Base-by-base conservation (phyloP, 768 basidiomycete species). In the Leucosporidium scottii region DNA sequence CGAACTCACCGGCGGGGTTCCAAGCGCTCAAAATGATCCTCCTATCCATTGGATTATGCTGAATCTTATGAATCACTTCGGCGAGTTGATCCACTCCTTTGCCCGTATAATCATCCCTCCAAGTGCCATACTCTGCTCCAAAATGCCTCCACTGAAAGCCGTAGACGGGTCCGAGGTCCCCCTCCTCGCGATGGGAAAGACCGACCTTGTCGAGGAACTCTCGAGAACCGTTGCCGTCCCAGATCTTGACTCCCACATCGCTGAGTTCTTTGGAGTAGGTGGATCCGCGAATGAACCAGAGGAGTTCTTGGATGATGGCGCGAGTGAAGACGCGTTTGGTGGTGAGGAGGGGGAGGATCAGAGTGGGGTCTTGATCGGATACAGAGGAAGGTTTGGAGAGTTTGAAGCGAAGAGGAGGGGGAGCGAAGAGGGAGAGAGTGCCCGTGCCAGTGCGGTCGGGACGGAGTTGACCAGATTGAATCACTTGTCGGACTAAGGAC, bases 161-260 rank as follows among this genome's bases (percentile, higher is more conserved):
- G 76, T 99, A 99, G 0, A 99, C 91, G 0, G 94, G 94, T 0
- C 96, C 96, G 6, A 99, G 79, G 77, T 99, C 96, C 7, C 94
- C 94, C 76, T 91, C 89, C 9, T 89, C 81, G 36, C 92, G 82
- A 76, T 93, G 87, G 0, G 83, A 83, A n/a, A 98, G 78, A 4
- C 96, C 94, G 25, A 90, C 82, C 65, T 83, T 83, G 75, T 92
- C 90, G 34, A 98, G 79, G 75, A 94, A 98, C 72, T 85, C 88
- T 69, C 87, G 85, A 3, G 88, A 88, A 12, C 91, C 93, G 71
- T 99, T 98, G 0, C 93, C 93, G 76, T 97, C 93, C 96, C 96
- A 99, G 74, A 99, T 98, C 78, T 90, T 89, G 69, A 98, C 84
- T 61, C 91, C 92, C 76, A 90, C 90, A 36, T 83, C 82, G 1